Evolutionary conservation across 2,329 filamentous ascomycete species (phyloP), one percentile per base, ranked within the genome.

Genomic region (Neofusicoccum kwambonambiense): DNA sequence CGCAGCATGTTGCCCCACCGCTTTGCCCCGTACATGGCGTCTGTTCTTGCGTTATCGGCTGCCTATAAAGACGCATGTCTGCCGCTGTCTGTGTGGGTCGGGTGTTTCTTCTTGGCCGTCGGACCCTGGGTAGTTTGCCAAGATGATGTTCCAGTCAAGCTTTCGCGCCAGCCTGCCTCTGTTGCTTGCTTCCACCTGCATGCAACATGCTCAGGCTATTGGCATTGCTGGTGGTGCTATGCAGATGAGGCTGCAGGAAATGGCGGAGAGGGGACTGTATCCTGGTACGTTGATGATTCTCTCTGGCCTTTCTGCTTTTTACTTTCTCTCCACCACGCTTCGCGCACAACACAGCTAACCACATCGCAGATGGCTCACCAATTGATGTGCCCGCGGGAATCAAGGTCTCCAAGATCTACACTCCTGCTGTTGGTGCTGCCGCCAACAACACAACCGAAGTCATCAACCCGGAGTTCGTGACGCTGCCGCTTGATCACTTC

Each of bases 401-500:
- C 22, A 15, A 58, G 39, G 22, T 58, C 54, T 58, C 54, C n/a
- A 58, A 45, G 22, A 37, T 45, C 13, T 45, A 58, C 54, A 44
- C 19, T 5, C 52, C 52, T 27, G 51, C 35, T 44, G 19, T 9
- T 11, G n/a, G 13, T n/a, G 52, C 39, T 45, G 54, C 15, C 12
- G 39, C 54, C 42, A 60, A 37, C 17, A 47, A 60, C 31, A 47
- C 56, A n/a, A 47, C 56, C 11, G 61, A 64, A 19, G 41, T 51
- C 31, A 49, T 64, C 17, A 22, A 22, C 34, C 39, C 67, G 4
- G 76, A 79, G 65, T 77, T 74, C 35, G 71, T 79, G 22, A 64
- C 72, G 39, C 68, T 79, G 3, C 75, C 76, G 4, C 62, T 78
- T 1, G 74, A 79, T 67, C 71, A 78, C 57, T 79, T 78, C 47